These are phyloP conservation scores for Ceratocystis cacaofunesta DNA, from an alignment of 2,329 filamentous ascomycete species.

Conservation along the genomic window DNA sequence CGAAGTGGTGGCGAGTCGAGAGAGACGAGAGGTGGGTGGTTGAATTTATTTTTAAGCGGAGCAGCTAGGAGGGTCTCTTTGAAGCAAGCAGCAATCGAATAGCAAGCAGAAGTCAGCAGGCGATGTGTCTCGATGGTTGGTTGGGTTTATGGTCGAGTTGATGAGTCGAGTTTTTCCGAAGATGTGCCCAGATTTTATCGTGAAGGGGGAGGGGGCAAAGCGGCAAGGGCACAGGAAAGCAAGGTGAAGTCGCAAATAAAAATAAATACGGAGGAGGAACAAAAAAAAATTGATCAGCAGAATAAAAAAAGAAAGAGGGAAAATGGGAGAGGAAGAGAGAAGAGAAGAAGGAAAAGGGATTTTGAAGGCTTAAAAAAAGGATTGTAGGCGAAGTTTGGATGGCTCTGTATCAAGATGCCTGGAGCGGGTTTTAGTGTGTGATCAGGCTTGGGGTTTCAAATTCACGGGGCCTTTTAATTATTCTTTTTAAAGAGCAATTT, in stretches of 20 bases:
- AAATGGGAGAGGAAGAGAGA: background rate
- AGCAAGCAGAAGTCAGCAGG: background rate
- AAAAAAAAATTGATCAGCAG: constrained; percentile 1
- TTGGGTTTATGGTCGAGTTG: background rate
- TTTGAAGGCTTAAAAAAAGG: constrained; percentile 2
- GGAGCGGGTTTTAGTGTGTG: constrained; percentile 8
- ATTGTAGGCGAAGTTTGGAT: constrained; percentile 6
- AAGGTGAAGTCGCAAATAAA: background rate
- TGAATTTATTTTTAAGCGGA: background rate
- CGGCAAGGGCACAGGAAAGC: background rate
- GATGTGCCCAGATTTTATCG: constrained; percentile 5
- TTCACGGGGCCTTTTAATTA: constrained; percentile 3
- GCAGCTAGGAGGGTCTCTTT: background rate
- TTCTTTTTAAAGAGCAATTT: background rate
- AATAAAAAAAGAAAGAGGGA: background rate
- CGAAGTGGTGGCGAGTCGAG: background rate
- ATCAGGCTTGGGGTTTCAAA: constrained; percentile 8
- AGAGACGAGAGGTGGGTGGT: background rate
- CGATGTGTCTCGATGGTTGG: constrained; percentile 1
- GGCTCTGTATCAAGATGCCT: constrained; percentile 11
- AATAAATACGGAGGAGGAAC: background rate
- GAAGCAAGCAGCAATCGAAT: background rate
- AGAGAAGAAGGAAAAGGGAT: constrained; percentile 8
- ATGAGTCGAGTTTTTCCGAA: background rate
- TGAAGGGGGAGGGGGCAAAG: background rate